Evolutionary conservation across 257 asterid genomes (phyloP).

Genomic region (Jasminum sambac): DNA sequence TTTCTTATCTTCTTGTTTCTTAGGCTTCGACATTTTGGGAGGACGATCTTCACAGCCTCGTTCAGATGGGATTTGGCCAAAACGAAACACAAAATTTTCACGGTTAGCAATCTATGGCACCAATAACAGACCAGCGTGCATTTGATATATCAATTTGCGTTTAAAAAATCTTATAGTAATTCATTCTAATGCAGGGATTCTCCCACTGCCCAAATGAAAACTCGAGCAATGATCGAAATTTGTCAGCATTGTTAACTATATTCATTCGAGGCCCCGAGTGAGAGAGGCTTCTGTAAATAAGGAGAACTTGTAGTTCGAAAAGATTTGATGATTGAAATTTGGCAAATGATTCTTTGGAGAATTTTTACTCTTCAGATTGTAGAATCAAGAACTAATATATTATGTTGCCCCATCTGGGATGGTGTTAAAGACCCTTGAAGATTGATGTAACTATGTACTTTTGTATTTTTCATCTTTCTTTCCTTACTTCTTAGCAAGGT

Average conservation of each 20-base stretch:
- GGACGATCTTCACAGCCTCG: conserved; percentile 78
- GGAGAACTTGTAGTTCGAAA: conserved; percentile 30
- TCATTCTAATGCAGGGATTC: conserved; percentile 47
- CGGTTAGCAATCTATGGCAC: conserved; percentile 41
- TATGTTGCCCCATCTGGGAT: too few species aligned
- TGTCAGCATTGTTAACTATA: conserved; percentile 37
- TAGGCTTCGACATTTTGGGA: conserved; percentile 74
- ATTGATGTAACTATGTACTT: conserved; percentile 37
- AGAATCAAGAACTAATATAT: conserved; percentile 29
- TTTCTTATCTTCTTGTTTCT: conserved; percentile 7
- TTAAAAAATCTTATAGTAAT: conserved; percentile 12
- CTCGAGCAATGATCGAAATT: conserved; percentile 55
- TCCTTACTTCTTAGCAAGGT: conserved; percentile 30
- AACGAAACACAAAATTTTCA: conserved; percentile 54
- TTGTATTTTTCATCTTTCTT: neutral
- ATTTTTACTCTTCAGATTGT: conserved; percentile 23
- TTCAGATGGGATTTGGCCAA: conserved; percentile 85
- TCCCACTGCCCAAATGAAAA: conserved; percentile 62
- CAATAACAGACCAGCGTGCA: neutral
- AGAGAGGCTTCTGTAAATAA: conserved; percentile 92
- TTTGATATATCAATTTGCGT: neutral
- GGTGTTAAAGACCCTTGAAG: conserved; percentile 24
- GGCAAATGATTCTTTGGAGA: conserved; percentile 35
- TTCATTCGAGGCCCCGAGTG: conserved; percentile 73
- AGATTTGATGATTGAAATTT: conserved; percentile 1